Evolutionary conservation across 371 early-diverging fungal species (phyloP).

Genomic region (Circinella umbellata): DNA sequence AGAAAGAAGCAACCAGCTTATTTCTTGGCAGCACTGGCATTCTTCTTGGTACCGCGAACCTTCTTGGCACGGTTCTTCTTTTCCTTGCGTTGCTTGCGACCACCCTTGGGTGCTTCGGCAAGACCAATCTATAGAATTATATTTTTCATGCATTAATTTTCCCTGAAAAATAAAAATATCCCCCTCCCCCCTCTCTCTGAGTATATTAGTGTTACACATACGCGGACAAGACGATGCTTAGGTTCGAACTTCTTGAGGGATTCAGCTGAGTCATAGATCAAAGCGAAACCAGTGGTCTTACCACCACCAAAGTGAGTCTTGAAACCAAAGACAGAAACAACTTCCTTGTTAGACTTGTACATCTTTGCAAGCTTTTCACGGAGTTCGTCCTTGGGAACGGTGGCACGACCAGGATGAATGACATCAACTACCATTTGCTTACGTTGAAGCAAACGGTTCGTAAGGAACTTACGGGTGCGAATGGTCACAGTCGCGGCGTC

Average conservation of each 20-base stretch:
- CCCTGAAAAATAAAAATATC: no score
- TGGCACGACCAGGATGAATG: conserved; percentile 93
- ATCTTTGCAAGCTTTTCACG: conserved; percentile 95
- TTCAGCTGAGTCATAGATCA: conserved; percentile 96
- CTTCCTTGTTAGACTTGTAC: conserved; percentile 94
- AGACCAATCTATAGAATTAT: conserved; percentile 67
- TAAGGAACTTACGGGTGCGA: conserved; percentile 98
- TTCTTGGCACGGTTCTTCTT: conserved; percentile 99
- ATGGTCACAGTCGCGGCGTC: conserved; percentile 87
- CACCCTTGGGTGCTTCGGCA: conserved; percentile 76
- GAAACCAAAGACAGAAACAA: conserved; percentile 95
- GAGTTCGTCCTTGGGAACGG: conserved; percentile 91
- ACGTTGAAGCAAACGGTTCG: conserved; percentile 97
- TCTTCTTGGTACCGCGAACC: conserved; percentile 97
- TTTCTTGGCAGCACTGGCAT: conserved; percentile 65
- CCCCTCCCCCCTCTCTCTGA: not conserved
- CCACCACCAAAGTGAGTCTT: conserved; percentile 98
- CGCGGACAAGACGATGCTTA: conserved; percentile 92
- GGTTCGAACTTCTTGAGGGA: conserved; percentile 98
- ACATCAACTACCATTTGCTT: conserved; percentile 99
- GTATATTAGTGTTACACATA: conserved; percentile 31
- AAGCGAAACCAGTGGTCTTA: conserved; percentile 96
- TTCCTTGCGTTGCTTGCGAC: conserved; percentile 99
- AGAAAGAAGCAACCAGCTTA: conserved; percentile 13
- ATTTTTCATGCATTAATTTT: not conserved